Evolutionary conservation across 2,329 filamentous ascomycete genomes (phyloP).

Genomic region (Hirsutella thompsonii): DNA sequence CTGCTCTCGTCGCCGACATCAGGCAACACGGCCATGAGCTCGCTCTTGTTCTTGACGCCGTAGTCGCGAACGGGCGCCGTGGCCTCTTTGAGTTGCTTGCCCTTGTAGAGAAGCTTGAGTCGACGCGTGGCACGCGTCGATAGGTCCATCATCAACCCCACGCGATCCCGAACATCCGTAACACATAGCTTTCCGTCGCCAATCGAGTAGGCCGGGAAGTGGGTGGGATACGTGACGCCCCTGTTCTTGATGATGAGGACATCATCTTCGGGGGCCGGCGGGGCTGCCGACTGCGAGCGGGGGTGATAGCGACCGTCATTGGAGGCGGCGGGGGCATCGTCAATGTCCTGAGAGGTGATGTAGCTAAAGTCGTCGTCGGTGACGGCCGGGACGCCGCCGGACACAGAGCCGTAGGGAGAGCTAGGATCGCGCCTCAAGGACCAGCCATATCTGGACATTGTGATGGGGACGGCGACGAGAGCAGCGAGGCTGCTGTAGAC

Average conservation of each 20-base stretch:
- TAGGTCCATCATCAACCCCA: slow-evolving; percentile 52
- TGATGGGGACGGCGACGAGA: slow-evolving; percentile 34
- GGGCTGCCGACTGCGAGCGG: slow-evolving; percentile 18
- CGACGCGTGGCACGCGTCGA: slow-evolving; percentile 35
- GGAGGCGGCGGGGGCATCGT: slow-evolving; percentile 25
- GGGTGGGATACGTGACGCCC: slow-evolving; percentile 51
- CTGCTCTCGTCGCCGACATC: slow-evolving; percentile 23
- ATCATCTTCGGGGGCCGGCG: slow-evolving; percentile 46
- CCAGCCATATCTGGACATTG: slow-evolving; percentile 44
- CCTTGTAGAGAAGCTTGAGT: slow-evolving; percentile 63
- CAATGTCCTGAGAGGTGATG: slow-evolving; percentile 66
- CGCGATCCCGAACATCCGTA: slow-evolving; percentile 52
- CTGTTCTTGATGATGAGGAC: slow-evolving; percentile 58
- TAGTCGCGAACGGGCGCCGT: slow-evolving; percentile 44
- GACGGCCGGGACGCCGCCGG: slow-evolving; percentile 43
- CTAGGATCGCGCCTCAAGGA: slow-evolving; percentile 29
- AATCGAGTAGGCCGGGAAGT: slow-evolving; percentile 66
- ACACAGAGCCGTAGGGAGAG: slow-evolving; percentile 37
- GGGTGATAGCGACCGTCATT: slow-evolving; percentile 27
- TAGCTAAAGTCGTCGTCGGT: slow-evolving; percentile 70
- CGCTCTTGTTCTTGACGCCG: slow-evolving; percentile 46
- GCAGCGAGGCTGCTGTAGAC: slow-evolving; percentile 38
- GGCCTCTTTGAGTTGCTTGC: slow-evolving; percentile 54
- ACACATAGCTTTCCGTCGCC: slow-evolving; percentile 59
- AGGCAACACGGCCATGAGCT: slow-evolving; percentile 37